These are phyloP conservation scores for Colletotrichum gigasporum DNA, from an alignment of 2,329 filamentous ascomycete genomes.

Conservation along the genomic window DNA sequence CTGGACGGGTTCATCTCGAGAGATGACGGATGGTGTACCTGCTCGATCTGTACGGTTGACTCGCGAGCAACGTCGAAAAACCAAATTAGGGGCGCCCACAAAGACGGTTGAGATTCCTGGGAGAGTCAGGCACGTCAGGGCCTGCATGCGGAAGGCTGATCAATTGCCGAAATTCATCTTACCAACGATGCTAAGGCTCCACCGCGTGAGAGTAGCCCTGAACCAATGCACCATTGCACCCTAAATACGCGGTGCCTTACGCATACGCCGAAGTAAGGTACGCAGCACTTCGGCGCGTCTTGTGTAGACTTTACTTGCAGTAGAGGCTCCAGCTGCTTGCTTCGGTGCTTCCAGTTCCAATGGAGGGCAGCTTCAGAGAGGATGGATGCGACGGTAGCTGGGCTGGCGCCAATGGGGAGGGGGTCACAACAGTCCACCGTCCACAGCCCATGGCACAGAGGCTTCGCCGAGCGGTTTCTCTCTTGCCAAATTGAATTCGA, in stretches of 20 bases:
- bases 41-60: neutral
- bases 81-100: conserved; percentile 2
- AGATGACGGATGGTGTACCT: neutral
- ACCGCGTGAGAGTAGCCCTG: neutral
- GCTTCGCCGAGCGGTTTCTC: neutral
- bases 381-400: too few relatives aligned
- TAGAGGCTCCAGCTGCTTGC: too few relatives aligned
- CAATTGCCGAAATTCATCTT: conserved; percentile 27
- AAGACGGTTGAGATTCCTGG: neutral
- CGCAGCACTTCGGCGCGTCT: too few relatives aligned
- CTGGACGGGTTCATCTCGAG: conserved; percentile 18
- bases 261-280: too few relatives aligned
- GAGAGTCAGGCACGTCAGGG: conserved; percentile 19
- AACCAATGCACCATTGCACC: neutral
- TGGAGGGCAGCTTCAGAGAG: neutral
- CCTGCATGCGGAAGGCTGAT: conserved; percentile 25
- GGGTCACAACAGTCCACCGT: too few relatives aligned
- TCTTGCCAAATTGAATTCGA: neutral
- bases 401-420: too few relatives aligned
- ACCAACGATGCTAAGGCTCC: conserved; percentile 3
- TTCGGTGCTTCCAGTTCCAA: too few relatives aligned
- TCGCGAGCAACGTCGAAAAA: neutral
- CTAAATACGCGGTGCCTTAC: too few relatives aligned
- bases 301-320: too few relatives aligned
- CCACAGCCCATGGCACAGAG: neutral